Base-by-base conservation (phyloP, 495 filamentous ascomycete species). In the Penicillium flavigenum region DNA sequence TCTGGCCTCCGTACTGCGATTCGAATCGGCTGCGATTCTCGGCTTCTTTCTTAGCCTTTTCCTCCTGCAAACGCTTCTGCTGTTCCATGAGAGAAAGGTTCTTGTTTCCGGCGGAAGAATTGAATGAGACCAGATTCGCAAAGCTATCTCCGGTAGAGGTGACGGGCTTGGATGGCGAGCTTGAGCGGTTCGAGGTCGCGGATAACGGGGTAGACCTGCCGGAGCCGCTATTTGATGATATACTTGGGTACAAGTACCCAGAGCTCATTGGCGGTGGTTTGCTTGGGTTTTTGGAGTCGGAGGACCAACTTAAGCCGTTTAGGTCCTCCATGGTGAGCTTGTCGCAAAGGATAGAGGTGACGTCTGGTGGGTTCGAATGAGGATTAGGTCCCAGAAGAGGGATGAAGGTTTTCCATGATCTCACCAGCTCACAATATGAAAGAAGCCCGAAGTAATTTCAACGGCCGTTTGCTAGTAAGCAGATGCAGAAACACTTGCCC, bases 61-160 rank as follows among this genome's bases (percentile, higher is more conserved):
- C 87, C 41, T 88, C 89, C 62, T 89, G 84, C 46, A 96, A 69
- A 53, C 81, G 82, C 74, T 86, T 89, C 70, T 97, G 93, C 57
- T 90, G 90, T 68, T 98, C 91, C 54, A 87, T 81, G 6, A 98
- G 80, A 2, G 87, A 89, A 0, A 96, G 75, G 57, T 86, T 92
- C 68, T 81, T 85, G 45, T 72, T 72, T 27, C 77, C 64, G 62
- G 88, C 88, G n/a, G 84, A 79, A 12, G 83, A 73, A 46, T 83
- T 84, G 57, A 93, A 90, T 43, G 84, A 87, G 20, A 97, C 87
- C 19, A 98, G 78, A 64, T 88, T 91, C 59, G 92, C 88, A 68
- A 98, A 98, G 76, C 89, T 95, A 69, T 97, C 93, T 51, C 81
- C 81, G 5, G 81, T 78, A 2, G 88, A 82, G 36, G 87, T 88